Conservation (phyloP, 148 eudicot species). For the Rhododendron williamsianum region DNA sequence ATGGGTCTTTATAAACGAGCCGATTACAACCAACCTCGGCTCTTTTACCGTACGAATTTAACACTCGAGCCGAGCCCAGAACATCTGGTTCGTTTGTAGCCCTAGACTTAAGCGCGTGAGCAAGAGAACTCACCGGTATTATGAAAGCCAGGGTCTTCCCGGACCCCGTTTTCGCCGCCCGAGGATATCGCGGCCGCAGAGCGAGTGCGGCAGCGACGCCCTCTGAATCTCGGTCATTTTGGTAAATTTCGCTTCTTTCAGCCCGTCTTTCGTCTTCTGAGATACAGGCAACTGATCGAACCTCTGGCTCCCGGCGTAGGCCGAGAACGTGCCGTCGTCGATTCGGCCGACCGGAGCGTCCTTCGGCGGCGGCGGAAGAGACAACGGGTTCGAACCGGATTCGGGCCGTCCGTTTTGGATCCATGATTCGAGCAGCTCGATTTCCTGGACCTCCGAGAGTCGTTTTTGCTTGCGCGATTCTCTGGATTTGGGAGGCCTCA, state of each 20-base stretch:
- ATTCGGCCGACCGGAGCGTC: constrained; percentile 50
- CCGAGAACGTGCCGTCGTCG: constrained; percentile 45
- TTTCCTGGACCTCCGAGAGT: constrained; percentile 48
- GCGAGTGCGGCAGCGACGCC: constrained; percentile 86
- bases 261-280: constrained; percentile 68
- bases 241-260: constrained; percentile 30
- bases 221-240: constrained; percentile 86
- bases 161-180: constrained; percentile 95
- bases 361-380: constrained; percentile 43
- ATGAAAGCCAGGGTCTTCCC: constrained; percentile 89
- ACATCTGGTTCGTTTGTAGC: background rate
- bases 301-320: constrained; percentile 51
- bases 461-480: constrained; percentile 42
- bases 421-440: constrained; percentile 64
- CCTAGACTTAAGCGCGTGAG: background rate
- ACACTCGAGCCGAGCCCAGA: background rate
- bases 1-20: background rate
- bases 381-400: constrained; percentile 70
- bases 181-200: constrained; percentile 79
- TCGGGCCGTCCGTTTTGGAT: constrained; percentile 54
- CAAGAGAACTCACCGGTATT: constrained; percentile 59
- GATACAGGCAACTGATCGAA: constrained; percentile 78
- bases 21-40: background rate
- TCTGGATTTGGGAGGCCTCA: constrained; percentile 49
- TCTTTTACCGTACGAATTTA: background rate